phyloP scores from a whole-genome alignment of 2,329 filamentous ascomycete species.

The Alternaria consortialis region DNA sequence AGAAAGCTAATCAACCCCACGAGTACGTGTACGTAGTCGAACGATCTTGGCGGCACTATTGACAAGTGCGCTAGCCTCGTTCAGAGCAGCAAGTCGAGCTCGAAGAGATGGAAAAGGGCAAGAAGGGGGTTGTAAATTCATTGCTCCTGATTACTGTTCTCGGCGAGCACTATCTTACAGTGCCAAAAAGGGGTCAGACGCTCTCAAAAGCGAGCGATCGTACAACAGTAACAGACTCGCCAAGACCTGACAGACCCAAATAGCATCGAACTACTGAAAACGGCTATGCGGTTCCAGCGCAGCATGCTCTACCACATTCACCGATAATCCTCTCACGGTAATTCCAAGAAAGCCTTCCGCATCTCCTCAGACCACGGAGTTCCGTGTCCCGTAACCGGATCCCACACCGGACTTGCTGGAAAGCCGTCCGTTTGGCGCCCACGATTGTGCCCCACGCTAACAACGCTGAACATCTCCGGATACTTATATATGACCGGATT shows the following conservation, averaged over 20 bases:
- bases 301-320: not conserved
- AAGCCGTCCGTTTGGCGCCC: constrained; percentile 48
- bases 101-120: not conserved
- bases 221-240: not conserved
- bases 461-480: constrained; percentile 55
- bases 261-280: not conserved
- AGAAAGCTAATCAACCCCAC: not conserved
- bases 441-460: constrained; percentile 38
- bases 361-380: constrained; percentile 29
- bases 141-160: not conserved
- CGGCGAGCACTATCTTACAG: no score
- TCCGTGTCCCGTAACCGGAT: constrained; percentile 38
- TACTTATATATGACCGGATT: constrained; percentile 66
- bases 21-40: constrained; percentile 2
- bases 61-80: not conserved
- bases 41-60: constrained; percentile 1
- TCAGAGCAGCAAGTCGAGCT: not conserved
- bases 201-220: not conserved
- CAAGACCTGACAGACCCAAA: not conserved
- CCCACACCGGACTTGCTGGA: constrained; percentile 36
- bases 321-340: not conserved
- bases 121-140: not conserved
- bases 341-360: constrained; percentile 23
- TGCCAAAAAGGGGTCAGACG: not conserved
- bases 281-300: not conserved